Base-by-base conservation (phyloP, 805 yeast genomes). In the Pichia phayaonensis region DNA sequence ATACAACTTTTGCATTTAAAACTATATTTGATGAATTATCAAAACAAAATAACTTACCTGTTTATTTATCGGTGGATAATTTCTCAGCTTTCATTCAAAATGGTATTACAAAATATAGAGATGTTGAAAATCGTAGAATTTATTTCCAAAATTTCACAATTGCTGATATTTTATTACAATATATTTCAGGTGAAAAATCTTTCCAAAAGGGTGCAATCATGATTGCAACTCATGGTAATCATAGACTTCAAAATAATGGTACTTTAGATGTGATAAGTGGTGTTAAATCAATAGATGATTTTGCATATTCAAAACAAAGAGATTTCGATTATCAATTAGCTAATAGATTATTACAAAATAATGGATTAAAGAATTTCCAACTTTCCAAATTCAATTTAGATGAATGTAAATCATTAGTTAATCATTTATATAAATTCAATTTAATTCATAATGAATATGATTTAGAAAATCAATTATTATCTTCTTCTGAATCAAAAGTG, bases 31-130 rank as follows among this genome's bases (percentile, higher is more conserved):
- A 71, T 2, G 89, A 85, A 67, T 68, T 88, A 47, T 62, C 74
- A 16, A 60, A 59, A 38, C 87, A 86, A 54, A 53, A 66, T 2
- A 50, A 61, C 16, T 64, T 71, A 39, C 90, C 92, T 6, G 83
- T 84, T 11, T 70, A 78, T 46, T 71, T 88, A 42, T 74, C 95
- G 3, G 73, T 89, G 42, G 97, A 90, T 64, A 82, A 86, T 61
- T 74, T 88, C 61, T 81, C 87, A 52, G 79, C 82, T 3, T 67
- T 87, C 51, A 64, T 81, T 13, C 76, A 81, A 39, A 60, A 68
- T 29, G 74, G 85, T 8, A 66, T 66, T 47, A 78, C 95, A 10
- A 73, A 69, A 40, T 88, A 90, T 69, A 75, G 77, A 58, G 76
- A 82, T 60, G 65, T 74, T 1, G 70, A 78, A 23, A 80, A 81